Evolutionary conservation across 108 stramenopile species (phyloP), one percentile per base, ranked within the genome.

Genomic region (Bacterosira constricta): DNA sequence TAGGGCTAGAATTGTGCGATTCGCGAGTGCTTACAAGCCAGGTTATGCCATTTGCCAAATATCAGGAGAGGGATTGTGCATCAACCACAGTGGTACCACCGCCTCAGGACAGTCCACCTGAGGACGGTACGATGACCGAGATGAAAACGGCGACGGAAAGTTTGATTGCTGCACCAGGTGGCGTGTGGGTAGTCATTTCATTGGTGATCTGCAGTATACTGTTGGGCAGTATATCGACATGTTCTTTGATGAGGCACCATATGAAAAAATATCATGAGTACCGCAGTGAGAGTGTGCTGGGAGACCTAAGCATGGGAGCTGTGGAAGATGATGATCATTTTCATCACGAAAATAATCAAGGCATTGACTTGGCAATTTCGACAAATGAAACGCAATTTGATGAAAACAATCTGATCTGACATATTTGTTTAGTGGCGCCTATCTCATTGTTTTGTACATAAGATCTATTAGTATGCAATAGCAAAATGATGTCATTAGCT

Each of bases 1-100:
- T 34, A 4, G 82, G 71, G 35, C 27, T 49, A 2, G 87, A 92
- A 2, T 61, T 92, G 52, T 92, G 91, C 47, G 91, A 90, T 80
- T 58, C 75, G 3, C 38, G 49, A 7, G 52, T 78, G 10, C 63
- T 91, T 29, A 45, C 78, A 12, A 50, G 72, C 15, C 72, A 52
- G 15, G 74, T 90, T 10, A 39, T 61, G 61, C 69, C 77, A 36
- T 82, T 90, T 58, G 85, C 85, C 1, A 70, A 58, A 36, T 67
- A 46, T 15, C 56, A 73, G 35, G 74, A 85, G 0, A 49, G 58
- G 54, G 66, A 81, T 63, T 88, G 87, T 58, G 58, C 50, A 17
- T 58, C 72, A 7, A 54, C 39, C 7, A 35, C 49, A 13, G 37
- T 62, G 20, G 0, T 44, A 15, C 7, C 49, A 12, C 18, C 35